Percentiles rank a stretch among this genome's conserved stretches.
Conservation (phyloP, 768 basidiomycete genomes). For the Lactifluus rugatus region DNA sequence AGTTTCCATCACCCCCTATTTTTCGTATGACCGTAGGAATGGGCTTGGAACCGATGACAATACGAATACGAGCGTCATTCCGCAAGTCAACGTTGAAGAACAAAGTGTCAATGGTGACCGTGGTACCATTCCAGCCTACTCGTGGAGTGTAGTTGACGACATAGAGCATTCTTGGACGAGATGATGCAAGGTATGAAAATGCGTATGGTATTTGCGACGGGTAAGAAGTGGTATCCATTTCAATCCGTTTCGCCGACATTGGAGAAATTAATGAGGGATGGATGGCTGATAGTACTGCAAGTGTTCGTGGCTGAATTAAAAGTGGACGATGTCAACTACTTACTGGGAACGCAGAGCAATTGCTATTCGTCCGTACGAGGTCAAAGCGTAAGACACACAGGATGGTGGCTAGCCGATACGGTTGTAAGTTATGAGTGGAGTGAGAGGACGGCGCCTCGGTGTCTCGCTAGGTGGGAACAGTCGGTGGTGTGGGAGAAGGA, state of each 20-base stretch:
- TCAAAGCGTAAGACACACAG: neutral
- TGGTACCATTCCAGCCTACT: conserved; percentile 53
- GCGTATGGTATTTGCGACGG: neutral
- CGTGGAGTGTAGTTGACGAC: conserved; percentile 56
- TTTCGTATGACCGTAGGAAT: conserved; percentile 58
- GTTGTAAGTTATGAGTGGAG: neutral
- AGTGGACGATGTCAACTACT: neutral
- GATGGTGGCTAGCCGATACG: neutral
- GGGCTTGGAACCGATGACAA: conserved; percentile 62
- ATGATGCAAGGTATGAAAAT: conserved; percentile 30
- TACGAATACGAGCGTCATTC: conserved; percentile 50
- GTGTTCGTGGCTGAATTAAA: neutral
- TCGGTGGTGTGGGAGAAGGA: conserved; percentile 1
- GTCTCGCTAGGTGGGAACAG: neutral
- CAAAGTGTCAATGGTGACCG: conserved; percentile 54
- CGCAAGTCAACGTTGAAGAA: conserved; percentile 42
- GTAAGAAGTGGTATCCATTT: neutral
- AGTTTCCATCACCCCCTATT: conserved; percentile 38
- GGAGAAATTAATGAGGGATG: neutral
- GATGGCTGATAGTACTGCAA: neutral
- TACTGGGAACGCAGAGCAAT: neutral
- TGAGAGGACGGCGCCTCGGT: neutral
- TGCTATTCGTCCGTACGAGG: neutral
- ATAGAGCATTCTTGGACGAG: conserved; percentile 45
- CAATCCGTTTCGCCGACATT: neutral